These are phyloP conservation scores for Saussurea involucrata DNA, from an alignment of 129 eudicot genomes.

Conservation along the genomic window DNA sequence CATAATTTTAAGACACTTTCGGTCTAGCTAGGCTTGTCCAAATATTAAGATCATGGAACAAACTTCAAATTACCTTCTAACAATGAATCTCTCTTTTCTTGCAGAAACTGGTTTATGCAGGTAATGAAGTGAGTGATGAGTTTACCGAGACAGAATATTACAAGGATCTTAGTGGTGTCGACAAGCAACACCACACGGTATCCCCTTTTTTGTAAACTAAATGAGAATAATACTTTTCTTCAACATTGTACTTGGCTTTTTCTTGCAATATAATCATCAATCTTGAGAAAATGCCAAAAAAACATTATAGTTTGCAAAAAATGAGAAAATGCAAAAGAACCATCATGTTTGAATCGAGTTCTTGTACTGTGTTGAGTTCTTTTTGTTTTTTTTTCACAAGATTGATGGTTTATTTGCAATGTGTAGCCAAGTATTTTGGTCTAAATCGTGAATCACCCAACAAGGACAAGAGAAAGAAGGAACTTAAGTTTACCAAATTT, in stretches of 20 bases:
- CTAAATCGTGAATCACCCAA: not conserved
- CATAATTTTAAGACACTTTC: not conserved
- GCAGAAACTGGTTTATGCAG: slow-evolving; percentile 65
- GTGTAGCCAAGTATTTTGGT: not conserved
- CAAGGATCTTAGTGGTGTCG: slow-evolving; percentile 70
- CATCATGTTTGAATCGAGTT: not conserved
- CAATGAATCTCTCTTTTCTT: not conserved
- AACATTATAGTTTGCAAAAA: not conserved
- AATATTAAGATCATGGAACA: not conserved
- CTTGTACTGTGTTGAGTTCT: not conserved
- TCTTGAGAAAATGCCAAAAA: not conserved
- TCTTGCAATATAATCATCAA: not conserved
- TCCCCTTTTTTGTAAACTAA: not conserved
- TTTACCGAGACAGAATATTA: slow-evolving; percentile 91
- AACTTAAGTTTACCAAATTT: slow-evolving; percentile 2
- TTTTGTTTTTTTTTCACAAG: not conserved
- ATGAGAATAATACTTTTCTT: not conserved
- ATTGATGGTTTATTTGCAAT: not conserved
- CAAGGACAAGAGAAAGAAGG: not conserved
- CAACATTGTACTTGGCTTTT: not conserved
- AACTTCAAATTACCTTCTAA: not conserved
- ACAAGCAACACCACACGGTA: slow-evolving; percentile 94
- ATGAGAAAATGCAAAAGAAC: not conserved
- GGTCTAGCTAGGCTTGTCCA: not conserved
- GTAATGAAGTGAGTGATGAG: slow-evolving; percentile 57